These are phyloP conservation scores for Pyronema omphalodes DNA, from an alignment of 495 filamentous ascomycete species.

Conservation along the genomic window DNA sequence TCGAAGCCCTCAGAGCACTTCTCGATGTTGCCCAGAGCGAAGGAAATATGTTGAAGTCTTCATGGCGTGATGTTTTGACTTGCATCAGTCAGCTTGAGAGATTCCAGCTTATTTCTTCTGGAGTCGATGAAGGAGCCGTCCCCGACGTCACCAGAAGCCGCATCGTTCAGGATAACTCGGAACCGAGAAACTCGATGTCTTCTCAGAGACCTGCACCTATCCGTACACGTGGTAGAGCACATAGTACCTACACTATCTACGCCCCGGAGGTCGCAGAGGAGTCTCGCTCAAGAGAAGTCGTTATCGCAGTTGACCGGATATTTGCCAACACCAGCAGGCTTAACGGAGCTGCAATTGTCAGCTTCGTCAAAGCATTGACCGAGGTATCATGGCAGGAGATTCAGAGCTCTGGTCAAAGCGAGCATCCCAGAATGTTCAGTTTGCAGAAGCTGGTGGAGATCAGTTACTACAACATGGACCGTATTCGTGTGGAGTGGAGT, in stretches of 20 bases:
- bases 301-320: slow-evolving; percentile 82
- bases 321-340: slow-evolving; percentile 92
- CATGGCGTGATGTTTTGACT: slow-evolving; percentile 88
- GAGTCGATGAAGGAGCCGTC: slow-evolving; percentile 78
- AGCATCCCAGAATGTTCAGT: slow-evolving; percentile 86
- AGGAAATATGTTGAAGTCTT: slow-evolving; percentile 69
- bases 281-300: slow-evolving; percentile 75
- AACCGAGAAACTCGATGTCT: slow-evolving; percentile 44
- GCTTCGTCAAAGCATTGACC: slow-evolving; percentile 82
- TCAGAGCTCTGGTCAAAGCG: slow-evolving; percentile 83
- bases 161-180: slow-evolving; percentile 33
- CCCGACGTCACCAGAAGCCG: slow-evolving; percentile 82
- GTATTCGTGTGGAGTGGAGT: slow-evolving; percentile 95
- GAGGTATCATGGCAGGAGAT: slow-evolving; percentile 99
- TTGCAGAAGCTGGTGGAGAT: slow-evolving; percentile 97
- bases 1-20: slow-evolving; percentile 79
- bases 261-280: slow-evolving; percentile 78
- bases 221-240: slow-evolving; percentile 45
- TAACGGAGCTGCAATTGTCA: slow-evolving; percentile 87
- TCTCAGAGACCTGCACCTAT: slow-evolving; percentile 34
- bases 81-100: slow-evolving; percentile 94
- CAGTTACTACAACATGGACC: slow-evolving; percentile 97
- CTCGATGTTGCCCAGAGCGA: slow-evolving; percentile 84
- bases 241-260: slow-evolving; percentile 39
- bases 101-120: slow-evolving; percentile 82